Conservation (phyloP, 805 yeast species). For the Nakazawaea ishiwadae region DNA sequence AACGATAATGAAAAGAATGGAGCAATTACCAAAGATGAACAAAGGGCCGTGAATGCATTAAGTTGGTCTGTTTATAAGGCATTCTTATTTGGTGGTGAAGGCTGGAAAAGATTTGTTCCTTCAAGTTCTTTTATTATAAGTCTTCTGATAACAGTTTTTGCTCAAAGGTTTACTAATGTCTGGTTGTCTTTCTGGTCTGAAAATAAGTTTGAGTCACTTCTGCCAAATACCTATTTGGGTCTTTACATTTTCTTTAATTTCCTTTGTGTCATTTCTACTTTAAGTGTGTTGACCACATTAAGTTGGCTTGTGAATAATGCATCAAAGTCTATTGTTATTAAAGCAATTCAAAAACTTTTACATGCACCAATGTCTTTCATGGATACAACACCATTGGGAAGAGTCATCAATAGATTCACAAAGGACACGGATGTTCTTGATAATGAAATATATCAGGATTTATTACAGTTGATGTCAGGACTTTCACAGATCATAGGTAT, state of each 20-base stretch:
- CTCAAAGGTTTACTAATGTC: conserved; percentile 49
- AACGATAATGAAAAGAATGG: too few relatives aligned
- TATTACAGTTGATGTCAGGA: conserved; percentile 54
- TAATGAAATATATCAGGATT: conserved; percentile 68
- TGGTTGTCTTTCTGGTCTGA: conserved; percentile 85
- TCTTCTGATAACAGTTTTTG: conserved; percentile 11
- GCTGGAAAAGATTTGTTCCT: conserved; percentile 26
- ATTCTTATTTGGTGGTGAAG: conserved; percentile 46
- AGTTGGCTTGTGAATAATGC: conserved; percentile 33
- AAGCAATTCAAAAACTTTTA: conserved; percentile 55
- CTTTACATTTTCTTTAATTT: conserved; percentile 52
- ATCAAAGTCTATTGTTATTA: conserved; percentile 49
- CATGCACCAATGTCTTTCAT: conserved; percentile 79
- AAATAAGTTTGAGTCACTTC: conserved; percentile 39
- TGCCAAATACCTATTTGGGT: conserved; percentile 64
- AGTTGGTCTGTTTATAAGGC: conserved; percentile 36
- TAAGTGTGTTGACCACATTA: neutral
- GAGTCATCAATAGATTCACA: conserved; percentile 79
- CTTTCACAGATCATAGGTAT: conserved; percentile 30
- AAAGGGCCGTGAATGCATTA: conserved; percentile 46
- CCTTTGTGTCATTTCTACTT: conserved; percentile 39
- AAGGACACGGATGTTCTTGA: conserved; percentile 82
- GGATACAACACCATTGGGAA: conserved; percentile 84
- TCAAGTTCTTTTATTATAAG: conserved; percentile 21
- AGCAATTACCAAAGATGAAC: conserved; percentile 34